A percentile compares a stretch with the other conserved stretches of the same genome.
Evolutionary conservation across 106 monocot species (phyloP).

Genomic region (Apostasia ramifera): DNA sequence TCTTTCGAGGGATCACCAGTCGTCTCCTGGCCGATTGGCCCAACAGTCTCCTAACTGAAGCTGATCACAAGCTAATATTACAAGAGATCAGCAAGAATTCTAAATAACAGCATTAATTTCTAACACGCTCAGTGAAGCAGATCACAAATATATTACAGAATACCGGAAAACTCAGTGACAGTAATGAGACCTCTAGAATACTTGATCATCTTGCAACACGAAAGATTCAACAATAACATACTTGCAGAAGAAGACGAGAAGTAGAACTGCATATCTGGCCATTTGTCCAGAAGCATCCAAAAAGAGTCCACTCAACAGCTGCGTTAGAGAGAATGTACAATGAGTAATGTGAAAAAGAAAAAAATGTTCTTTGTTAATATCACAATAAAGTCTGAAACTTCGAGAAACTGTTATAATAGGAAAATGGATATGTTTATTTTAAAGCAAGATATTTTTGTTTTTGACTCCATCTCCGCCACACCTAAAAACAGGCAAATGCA

Average conservation of each 20-base stretch:
- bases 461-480: not conserved
- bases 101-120: too few species aligned
- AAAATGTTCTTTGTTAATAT: not conserved
- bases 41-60: too few species aligned
- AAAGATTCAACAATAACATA: constrained; percentile 25
- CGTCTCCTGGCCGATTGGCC: too few species aligned
- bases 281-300: constrained; percentile 99
- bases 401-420: too few species aligned
- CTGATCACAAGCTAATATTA: too few species aligned
- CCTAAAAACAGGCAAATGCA: not conserved
- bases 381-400: not conserved
- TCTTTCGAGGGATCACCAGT: too few species aligned
- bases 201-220: not conserved
- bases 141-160: not conserved
- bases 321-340: constrained; percentile 14
- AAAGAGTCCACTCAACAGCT: constrained; percentile 93
- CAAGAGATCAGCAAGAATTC: too few species aligned
- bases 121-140: not conserved
- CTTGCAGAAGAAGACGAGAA: constrained; percentile 93
- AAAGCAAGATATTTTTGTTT: not conserved
- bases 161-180: not conserved
- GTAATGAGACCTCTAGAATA: not conserved
- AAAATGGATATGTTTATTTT: too few species aligned
- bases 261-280: constrained; percentile 99
- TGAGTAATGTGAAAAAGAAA: not conserved